Conservation (phyloP, 2,329 filamentous ascomycete genomes). For the Pseudogymnoascus verrucosus region DNA sequence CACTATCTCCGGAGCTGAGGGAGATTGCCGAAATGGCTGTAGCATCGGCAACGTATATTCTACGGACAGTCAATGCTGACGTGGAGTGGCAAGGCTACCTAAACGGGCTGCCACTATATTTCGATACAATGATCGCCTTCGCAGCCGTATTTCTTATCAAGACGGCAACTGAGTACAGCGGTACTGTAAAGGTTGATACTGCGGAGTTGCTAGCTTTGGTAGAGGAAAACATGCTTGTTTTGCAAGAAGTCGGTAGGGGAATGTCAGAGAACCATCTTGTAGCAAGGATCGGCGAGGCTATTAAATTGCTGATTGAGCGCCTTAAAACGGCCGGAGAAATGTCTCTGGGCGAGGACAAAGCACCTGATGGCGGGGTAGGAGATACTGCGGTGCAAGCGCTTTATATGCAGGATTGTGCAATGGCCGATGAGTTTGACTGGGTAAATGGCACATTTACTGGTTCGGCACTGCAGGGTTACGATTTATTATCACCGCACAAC, state of each 20-base stretch:
- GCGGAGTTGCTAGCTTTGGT: constrained; percentile 19
- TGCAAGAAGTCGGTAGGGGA: constrained; percentile 6
- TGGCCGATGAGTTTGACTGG: not conserved
- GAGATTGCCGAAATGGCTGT: constrained; percentile 25
- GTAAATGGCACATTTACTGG: not conserved
- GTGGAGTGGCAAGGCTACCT: constrained; percentile 21
- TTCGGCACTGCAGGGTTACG: not conserved
- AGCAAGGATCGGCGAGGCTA: not conserved
- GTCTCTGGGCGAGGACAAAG: not conserved
- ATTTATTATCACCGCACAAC: not conserved
- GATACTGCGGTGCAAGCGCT: not conserved
- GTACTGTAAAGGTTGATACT: constrained; percentile 15
- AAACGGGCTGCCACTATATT: constrained; percentile 24
- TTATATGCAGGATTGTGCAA: not conserved
- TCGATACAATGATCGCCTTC: constrained; percentile 26
- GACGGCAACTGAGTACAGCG: constrained; percentile 16
- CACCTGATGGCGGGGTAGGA: not conserved
- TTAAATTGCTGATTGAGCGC: not conserved
- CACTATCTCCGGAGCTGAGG: constrained; percentile 16
- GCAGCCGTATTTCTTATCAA: constrained; percentile 25
- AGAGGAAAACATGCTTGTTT: not conserved
- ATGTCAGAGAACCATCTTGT: not conserved
- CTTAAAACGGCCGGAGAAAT: not conserved
- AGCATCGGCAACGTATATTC: constrained; percentile 21
- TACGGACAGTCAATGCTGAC: constrained; percentile 20